Percentiles rank a stretch among this genome's conserved stretches.
phyloP scores from a whole-genome alignment of 768 basidiomycete species.

The Trametes cingulata region DNA sequence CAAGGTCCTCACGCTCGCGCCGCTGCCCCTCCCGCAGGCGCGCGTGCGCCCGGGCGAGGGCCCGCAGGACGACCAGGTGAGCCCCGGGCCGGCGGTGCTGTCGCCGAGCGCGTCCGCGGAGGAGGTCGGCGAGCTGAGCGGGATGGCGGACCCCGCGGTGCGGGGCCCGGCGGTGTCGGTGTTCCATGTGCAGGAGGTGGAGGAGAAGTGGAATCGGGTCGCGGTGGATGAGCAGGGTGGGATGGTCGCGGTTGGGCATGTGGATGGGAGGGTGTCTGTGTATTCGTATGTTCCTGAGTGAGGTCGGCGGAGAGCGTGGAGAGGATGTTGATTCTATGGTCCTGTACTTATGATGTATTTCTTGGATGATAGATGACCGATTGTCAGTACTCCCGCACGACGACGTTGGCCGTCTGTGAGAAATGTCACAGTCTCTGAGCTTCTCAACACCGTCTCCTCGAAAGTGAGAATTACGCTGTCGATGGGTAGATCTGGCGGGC shows the following conservation, averaged over 20 bases:
- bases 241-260: slow-evolving; percentile 36
- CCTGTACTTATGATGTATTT: too few species aligned
- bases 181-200: slow-evolving; percentile 47
- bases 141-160: slow-evolving; percentile 5
- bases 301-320: background rate
- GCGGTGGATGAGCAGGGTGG: slow-evolving; percentile 43
- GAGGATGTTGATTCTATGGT: too few species aligned
- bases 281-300: slow-evolving; percentile 42
- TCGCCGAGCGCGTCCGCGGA: background rate
- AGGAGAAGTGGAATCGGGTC: slow-evolving; percentile 49
- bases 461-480: too few species aligned
- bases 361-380: too few species aligned
- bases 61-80: slow-evolving; percentile 7
- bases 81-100: slow-evolving; percentile 5
- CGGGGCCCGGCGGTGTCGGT: slow-evolving; percentile 37
- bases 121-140: background rate
- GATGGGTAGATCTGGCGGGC: too few species aligned
- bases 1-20: slow-evolving; percentile 25
- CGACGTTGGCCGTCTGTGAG: too few species aligned
- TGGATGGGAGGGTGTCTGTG: slow-evolving; percentile 49
- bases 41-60: background rate
- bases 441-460: too few species aligned
- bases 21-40: background rate
- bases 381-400: too few species aligned
- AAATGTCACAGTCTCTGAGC: too few species aligned